Evolutionary conservation across 2,329 filamentous ascomycete species (phyloP).

Genomic region (Neurospora sp.): DNA sequence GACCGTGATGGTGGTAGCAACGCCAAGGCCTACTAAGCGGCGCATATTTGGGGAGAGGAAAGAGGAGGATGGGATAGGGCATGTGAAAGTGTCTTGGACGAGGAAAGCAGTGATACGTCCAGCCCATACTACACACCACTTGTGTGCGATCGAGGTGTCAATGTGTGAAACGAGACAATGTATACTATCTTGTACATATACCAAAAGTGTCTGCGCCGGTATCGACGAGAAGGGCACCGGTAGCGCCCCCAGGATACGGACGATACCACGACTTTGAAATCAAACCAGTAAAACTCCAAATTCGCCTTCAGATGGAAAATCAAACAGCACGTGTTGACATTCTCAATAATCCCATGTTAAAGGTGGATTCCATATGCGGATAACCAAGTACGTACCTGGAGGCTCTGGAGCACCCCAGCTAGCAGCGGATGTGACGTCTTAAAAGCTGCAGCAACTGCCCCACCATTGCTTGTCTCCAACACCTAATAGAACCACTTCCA

Average conservation of each 20-base stretch:
- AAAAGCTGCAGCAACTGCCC: neutral
- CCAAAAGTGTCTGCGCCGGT: neutral
- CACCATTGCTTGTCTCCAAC: conserved; percentile 4
- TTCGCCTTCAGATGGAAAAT: no score
- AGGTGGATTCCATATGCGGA: neutral
- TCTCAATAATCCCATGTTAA: neutral
- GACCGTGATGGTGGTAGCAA: conserved; percentile 10
- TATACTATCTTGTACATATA: neutral
- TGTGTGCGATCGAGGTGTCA: neutral
- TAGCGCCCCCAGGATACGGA: neutral
- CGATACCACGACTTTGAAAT: neutral
- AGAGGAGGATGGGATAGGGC: neutral
- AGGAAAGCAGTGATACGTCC: no score
- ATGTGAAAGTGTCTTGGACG: no score
- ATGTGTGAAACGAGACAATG: neutral
- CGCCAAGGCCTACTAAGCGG: conserved; percentile 4
- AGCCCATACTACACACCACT: no score
- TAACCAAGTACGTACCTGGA: neutral
- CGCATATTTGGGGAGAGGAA: neutral
- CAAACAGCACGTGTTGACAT: no score
- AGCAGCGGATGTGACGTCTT: neutral
- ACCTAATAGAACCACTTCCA: conserved; percentile 12
- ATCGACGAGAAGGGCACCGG: neutral
- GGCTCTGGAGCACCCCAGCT: neutral
- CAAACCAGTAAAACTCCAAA: neutral